phyloP scores from a whole-genome alignment of 495 filamentous ascomycete genomes.

The Viridothelium virens region DNA sequence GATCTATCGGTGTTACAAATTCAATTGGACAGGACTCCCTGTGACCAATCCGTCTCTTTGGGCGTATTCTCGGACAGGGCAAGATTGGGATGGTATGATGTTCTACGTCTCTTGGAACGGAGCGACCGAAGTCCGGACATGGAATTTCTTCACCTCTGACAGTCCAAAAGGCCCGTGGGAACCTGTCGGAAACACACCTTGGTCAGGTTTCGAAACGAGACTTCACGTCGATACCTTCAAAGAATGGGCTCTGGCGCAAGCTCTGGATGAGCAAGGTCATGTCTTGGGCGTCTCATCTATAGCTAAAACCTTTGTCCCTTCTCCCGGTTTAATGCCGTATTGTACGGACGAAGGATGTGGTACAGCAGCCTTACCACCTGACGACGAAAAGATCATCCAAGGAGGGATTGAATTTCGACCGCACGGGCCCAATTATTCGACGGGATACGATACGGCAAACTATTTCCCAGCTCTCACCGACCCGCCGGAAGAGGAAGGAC shows the following conservation, averaged over 20 bases:
- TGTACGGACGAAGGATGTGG: conserved; percentile 25
- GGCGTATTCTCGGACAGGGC: conserved; percentile 21
- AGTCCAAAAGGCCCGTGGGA: conserved; percentile 17
- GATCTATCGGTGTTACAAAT: conserved; percentile 29
- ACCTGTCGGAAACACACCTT: conserved; percentile 15
- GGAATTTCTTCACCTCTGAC: conserved; percentile 26
- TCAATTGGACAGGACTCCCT: conserved; percentile 27
- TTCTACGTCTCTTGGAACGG: conserved; percentile 28
- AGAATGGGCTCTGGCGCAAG: conserved; percentile 26
- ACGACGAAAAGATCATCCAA: conserved; percentile 13
- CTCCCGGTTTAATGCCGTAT: conserved; percentile 5
- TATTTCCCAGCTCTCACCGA: conserved; percentile 16
- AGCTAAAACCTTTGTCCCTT: conserved; percentile 25
- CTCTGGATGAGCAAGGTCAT: conserved; percentile 22
- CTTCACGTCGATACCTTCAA: conserved; percentile 13
- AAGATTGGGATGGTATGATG: conserved; percentile 16
- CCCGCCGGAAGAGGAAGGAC: not conserved
- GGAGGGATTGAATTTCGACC: not conserved
- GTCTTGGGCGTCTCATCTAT: conserved; percentile 21
- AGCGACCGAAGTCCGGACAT: conserved; percentile 19
- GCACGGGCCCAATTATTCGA: not conserved
- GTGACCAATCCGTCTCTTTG: conserved; percentile 23
- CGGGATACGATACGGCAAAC: conserved; percentile 20
- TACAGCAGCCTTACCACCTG: not conserved
- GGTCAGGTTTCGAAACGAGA: conserved; percentile 30